These are phyloP conservation scores for Xylariaceae sp. DNA, from an alignment of 2,329 filamentous ascomycete genomes.

Conservation along the genomic window DNA sequence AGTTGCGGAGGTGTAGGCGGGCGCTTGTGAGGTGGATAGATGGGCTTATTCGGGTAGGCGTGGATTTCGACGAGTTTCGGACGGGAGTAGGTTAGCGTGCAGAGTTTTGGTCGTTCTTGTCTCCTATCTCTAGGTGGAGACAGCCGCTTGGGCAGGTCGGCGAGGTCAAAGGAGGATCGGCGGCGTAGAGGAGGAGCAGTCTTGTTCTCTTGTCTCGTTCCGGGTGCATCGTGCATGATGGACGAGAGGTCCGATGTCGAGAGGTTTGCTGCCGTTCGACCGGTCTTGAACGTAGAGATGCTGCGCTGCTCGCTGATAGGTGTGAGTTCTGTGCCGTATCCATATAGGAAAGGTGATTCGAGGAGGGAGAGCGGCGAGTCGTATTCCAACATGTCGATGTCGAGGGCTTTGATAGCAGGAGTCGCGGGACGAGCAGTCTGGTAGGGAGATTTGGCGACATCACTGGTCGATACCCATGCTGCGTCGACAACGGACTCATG, in stretches of 20 bases:
- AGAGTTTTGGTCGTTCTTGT: neutral
- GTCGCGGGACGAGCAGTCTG: constrained; percentile 21
- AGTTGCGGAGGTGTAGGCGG: constrained; percentile 16
- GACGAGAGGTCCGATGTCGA: constrained; percentile 31
- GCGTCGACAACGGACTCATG: constrained; percentile 39
- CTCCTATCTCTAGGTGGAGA: neutral
- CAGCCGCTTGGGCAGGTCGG: constrained; percentile 24
- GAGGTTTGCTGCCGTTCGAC: constrained; percentile 9
- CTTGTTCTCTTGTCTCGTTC: constrained; percentile 5
- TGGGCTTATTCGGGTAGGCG: constrained; percentile 26
- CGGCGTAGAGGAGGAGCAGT: constrained; percentile 23
- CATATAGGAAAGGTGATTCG: constrained; percentile 37
- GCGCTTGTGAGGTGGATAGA: constrained; percentile 21
- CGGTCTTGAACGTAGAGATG: constrained; percentile 32
- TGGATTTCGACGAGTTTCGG: constrained; percentile 29
- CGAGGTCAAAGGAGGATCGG: constrained; percentile 34
- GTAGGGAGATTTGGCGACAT: constrained; percentile 25
- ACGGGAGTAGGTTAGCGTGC: constrained; percentile 15
- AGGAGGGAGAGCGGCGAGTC: constrained; percentile 30
- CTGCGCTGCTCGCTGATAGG: constrained; percentile 43
- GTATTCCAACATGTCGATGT: constrained; percentile 22
- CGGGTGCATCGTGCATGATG: constrained; percentile 23
- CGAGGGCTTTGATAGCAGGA: constrained; percentile 8
- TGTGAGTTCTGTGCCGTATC: constrained; percentile 37
- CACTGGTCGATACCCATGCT: constrained; percentile 32